Evolutionary conservation across 176 grass and related monocot genomes (phyloP).

Genomic region (Thalia dealbata): DNA sequence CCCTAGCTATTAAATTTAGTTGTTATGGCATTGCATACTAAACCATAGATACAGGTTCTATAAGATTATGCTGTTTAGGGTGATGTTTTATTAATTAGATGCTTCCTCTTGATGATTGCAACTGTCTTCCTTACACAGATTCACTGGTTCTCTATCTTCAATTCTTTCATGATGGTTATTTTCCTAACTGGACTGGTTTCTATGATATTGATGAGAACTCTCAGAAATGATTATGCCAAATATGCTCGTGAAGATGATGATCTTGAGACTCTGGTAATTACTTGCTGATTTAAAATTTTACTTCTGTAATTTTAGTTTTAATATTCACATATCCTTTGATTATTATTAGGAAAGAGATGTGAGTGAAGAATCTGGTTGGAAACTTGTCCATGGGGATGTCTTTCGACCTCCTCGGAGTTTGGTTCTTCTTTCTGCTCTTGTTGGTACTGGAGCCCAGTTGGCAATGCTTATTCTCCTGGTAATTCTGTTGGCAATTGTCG

Average conservation of each 20-base stretch:
- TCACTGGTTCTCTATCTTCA: slow-evolving; percentile 99
- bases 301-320: not conserved
- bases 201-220: slow-evolving; percentile 92
- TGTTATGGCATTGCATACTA: too few relatives aligned
- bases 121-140: slow-evolving; percentile 38
- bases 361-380: slow-evolving; percentile 97
- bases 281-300: slow-evolving; percentile 5
- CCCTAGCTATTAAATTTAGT: too few relatives aligned
- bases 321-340: not conserved
- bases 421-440: slow-evolving; percentile 82
- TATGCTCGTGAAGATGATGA: slow-evolving; percentile 91
- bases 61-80: not conserved
- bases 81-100: not conserved
- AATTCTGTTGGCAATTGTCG: slow-evolving; percentile 82
- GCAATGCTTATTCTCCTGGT: slow-evolving; percentile 71
- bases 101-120: slow-evolving; percentile 4
- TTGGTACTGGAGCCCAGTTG: slow-evolving; percentile 78
- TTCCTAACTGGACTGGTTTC: slow-evolving; percentile 92
- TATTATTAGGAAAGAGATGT: slow-evolving; percentile 76
- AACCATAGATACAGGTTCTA: not conserved
- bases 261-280: slow-evolving; percentile 86
- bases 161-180: slow-evolving; percentile 99
- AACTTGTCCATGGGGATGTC: slow-evolving; percentile 97
- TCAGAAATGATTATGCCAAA: slow-evolving; percentile 98
- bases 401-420: slow-evolving; percentile 69